Percentiles rank a stretch among this genome's conserved stretches.
These are phyloP conservation scores for Suillus discolor DNA, from an alignment of 768 basidiomycete species.

Conservation along the genomic window DNA sequence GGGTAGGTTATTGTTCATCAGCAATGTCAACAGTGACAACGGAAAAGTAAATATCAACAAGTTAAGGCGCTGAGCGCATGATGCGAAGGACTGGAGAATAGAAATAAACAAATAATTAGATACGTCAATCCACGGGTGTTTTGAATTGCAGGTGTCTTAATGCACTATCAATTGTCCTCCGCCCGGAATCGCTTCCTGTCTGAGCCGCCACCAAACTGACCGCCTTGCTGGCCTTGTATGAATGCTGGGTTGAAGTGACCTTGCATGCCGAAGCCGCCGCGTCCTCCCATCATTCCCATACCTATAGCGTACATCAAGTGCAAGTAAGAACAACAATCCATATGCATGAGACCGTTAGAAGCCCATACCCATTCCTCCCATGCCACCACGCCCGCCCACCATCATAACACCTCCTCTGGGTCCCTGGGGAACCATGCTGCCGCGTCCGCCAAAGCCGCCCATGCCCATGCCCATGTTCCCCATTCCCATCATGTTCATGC, in stretches of 20 bases:
- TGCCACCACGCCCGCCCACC: slow-evolving; percentile 41
- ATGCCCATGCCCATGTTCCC: slow-evolving; percentile 40
- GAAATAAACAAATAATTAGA: slow-evolving; percentile 2
- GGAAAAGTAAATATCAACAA: slow-evolving; percentile 6
- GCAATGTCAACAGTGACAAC: not conserved
- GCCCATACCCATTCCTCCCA: slow-evolving; percentile 54
- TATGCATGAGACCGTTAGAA: slow-evolving; percentile 28
- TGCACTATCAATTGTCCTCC: slow-evolving; percentile 47
- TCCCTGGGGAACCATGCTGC: slow-evolving; percentile 56
- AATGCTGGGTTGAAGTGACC: slow-evolving; percentile 81
- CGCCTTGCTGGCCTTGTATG: slow-evolving; percentile 50
- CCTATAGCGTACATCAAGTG: slow-evolving; percentile 40
- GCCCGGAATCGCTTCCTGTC: slow-evolving; percentile 54
- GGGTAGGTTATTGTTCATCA: slow-evolving; percentile 27
- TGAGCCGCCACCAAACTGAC: slow-evolving; percentile 46
- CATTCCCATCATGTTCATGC: slow-evolving; percentile 48
- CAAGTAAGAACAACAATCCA: slow-evolving; percentile 34
- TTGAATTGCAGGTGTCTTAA: not conserved
- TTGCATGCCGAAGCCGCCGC: slow-evolving; percentile 52
- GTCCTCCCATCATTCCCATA: slow-evolving; percentile 50
- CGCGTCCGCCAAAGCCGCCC: slow-evolving; percentile 41
- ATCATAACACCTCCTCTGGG: slow-evolving; percentile 53
- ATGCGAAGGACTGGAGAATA: slow-evolving; percentile 4
- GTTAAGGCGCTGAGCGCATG: not conserved
- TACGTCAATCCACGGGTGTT: not conserved